These are phyloP conservation scores for Scortechinia acanthostroma DNA, from an alignment of 2,329 filamentous ascomycete species.

Conservation along the genomic window DNA sequence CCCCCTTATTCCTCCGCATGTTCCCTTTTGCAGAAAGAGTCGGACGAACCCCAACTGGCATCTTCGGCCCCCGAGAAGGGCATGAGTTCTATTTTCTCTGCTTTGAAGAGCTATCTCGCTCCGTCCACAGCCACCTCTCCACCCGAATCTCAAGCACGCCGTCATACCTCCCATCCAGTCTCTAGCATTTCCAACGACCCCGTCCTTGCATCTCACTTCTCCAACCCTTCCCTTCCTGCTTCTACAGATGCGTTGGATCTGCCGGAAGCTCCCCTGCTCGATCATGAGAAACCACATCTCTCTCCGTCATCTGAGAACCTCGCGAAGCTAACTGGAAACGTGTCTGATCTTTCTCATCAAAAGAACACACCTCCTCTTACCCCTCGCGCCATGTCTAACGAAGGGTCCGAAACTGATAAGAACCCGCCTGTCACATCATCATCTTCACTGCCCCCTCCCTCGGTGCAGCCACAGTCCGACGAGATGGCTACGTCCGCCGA, in stretches of 20 bases:
- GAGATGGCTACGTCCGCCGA: neutral
- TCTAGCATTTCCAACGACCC: neutral
- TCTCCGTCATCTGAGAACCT: neutral
- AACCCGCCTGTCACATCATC: neutral
- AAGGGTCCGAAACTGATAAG: neutral
- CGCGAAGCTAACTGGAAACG: neutral
- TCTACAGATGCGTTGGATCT: too few species aligned
- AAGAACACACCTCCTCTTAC: slow-evolving; percentile 1
- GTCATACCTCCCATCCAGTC: neutral
- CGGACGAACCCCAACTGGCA: neutral
- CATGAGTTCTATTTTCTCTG: neutral
- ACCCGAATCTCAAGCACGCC: neutral
- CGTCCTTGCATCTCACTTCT: neutral
- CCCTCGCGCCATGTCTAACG: slow-evolving; percentile 2
- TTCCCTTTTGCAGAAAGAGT: slow-evolving; percentile 1
- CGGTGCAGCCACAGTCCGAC: neutral
- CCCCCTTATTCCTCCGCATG: neutral
- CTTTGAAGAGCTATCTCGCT: neutral
- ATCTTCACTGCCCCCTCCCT: neutral
- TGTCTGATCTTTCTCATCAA: neutral
- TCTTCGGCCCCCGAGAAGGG: neutral
- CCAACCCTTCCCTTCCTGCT: neutral
- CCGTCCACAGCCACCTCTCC: neutral
- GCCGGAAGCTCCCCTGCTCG: neutral
- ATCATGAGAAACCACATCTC: neutral